Evolutionary conservation across 2,329 filamentous ascomycete species (phyloP), one percentile per base, ranked within the genome.

Genomic region (Botrytis sinoallii): DNA sequence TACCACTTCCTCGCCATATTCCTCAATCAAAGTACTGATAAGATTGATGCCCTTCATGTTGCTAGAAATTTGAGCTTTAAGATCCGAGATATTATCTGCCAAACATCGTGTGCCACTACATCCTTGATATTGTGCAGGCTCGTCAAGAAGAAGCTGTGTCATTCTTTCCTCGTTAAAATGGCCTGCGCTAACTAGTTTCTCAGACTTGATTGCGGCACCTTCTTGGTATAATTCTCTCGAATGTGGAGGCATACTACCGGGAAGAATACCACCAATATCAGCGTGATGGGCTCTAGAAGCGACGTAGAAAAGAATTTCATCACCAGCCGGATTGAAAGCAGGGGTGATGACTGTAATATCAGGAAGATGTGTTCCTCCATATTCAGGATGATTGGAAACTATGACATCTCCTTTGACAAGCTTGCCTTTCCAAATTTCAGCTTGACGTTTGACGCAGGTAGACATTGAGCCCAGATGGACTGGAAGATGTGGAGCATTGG

Each of bases 41-140:
- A 95, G 85, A 52, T 89, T 90, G 79, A 95, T 95, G 14, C 94
- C 94, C 78, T 94, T 94, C 78, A 94, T 91, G 79, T 97, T 97
- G 20, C 93, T 93, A 0, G 94, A 93, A 20, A 96, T 91, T 80
- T 97, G 93, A 0, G 94, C 94, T 81, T 95, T 94, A 59, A 97
- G 85, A 80, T 97, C 94, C 70, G 93, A 95, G 76, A 97, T 86
- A 80, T 97, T 97, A 81, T 97, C 94, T 16, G 88, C 90, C 1
- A 97, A 85, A 80, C 93, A 94, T 61, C 93, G 86, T 0, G 93
- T 95, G 3, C 93, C 93, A 71, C 88, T 91, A 83, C 93, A 96
- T 1, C 92, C 93, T 0, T 90, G 89, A 77, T 92, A 90, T 77
- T 91, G 85, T 0, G 92, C 92, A 0, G 94, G 93, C 76, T 94